These are phyloP conservation scores for Umbelopsis sp. DNA, from an alignment of 192 early-diverging fungal genomes.

Conservation along the genomic window DNA sequence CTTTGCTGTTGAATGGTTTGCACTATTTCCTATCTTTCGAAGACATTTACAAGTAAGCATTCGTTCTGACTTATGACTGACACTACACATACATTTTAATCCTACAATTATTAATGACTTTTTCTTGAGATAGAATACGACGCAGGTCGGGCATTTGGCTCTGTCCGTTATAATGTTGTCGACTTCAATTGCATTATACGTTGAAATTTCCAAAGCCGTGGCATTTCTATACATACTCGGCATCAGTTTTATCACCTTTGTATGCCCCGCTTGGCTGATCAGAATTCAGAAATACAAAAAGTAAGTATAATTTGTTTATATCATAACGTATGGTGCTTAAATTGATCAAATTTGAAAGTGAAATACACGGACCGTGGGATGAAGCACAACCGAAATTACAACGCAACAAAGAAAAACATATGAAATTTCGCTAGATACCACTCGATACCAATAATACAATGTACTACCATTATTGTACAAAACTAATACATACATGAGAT, in stretches of 20 bases:
- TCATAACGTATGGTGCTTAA: not conserved
- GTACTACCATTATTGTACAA: not conserved
- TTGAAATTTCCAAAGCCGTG: slow-evolving; percentile 68
- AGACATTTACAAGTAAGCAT: slow-evolving; percentile 69
- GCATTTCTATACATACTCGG: slow-evolving; percentile 68
- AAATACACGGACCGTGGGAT: slow-evolving; percentile 98
- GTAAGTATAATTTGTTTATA: slow-evolving; percentile 47
- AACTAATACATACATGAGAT: too few relatives aligned
- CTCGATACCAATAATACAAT: not conserved
- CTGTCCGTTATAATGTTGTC: slow-evolving; percentile 64
- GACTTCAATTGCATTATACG: slow-evolving; percentile 64
- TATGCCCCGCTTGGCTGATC: slow-evolving; percentile 90
- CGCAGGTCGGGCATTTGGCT: slow-evolving; percentile 45
- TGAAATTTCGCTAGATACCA: not conserved
- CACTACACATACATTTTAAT: not conserved
- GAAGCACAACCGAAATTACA: slow-evolving; percentile 82
- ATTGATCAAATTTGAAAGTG: slow-evolving; percentile 51
- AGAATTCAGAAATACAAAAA: slow-evolving; percentile 96
- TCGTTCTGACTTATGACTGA: not conserved
- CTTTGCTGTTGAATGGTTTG: slow-evolving; percentile 91
- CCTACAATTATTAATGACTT: slow-evolving; percentile 9
- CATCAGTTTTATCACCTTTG: slow-evolving; percentile 80
- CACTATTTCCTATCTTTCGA: slow-evolving; percentile 91
- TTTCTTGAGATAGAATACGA: slow-evolving; percentile 12
- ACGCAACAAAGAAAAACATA: slow-evolving; percentile 28